Base-by-base conservation (phyloP, 2,329 filamentous ascomycete genomes). In the Fusarium aywerte region DNA sequence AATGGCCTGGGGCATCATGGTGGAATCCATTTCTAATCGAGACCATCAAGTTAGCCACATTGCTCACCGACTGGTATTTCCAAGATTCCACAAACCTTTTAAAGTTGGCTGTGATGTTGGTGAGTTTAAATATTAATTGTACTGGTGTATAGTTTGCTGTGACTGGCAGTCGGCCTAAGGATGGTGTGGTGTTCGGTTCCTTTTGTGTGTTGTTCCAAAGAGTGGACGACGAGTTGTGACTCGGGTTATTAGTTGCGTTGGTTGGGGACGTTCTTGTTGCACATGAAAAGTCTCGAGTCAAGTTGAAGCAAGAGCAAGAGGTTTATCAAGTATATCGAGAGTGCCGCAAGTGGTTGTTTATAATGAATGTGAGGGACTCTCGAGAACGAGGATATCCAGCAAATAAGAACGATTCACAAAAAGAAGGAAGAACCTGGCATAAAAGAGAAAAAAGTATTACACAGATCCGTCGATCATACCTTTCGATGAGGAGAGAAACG, bases 21-120 rank as follows among this genome's bases (percentile, higher is more conserved):
- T 83, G 74, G 86, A 79, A 75, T 92, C 90, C 90, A 93, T 93
- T 82, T 80, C 79, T 77, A 69, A 52, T 39, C 32, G 10, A 52
- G 42, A 59, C 42, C 15, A 40, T 57, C 39, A 44, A 54, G 63
- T 69, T 61, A 71, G 71, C 62, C 62, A 65, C 36, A 47, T 47
- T 29, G 8, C 29, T 21, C n/a, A 36, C 43, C 42, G 18, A 20
- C 43, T 66, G 69, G 50, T 29, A 67, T 60, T 65, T 53, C 36
- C 33, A 55, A 53, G 57, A 62, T 66, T 65, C 61, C 62, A 74
- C 72, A 63, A 69, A 73, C 67, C 65, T 74, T 36, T 66, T 60
- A 67, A 21, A 51, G 49, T 60, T 65, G 55, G 49, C 43, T 49
- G 31, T 56, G 38, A 39, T 69, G 52, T 62, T 66, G 36, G 63